phyloP scores from a whole-genome alignment of 441 rosid genomes.

The Jatropha podagrica region DNA sequence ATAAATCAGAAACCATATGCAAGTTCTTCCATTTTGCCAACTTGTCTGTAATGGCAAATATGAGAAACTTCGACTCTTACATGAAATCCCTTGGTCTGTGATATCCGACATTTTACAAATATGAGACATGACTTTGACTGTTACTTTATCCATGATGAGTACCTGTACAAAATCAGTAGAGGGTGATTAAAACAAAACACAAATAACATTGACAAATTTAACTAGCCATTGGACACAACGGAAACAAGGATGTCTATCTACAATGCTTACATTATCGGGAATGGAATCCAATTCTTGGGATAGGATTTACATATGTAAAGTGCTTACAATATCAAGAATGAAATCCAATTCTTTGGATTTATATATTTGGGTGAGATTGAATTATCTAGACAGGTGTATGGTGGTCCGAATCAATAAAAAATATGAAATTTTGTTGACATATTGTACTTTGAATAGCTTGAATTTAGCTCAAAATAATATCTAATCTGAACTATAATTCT shows the following conservation, averaged over 20 bases:
- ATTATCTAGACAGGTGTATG: too few species aligned
- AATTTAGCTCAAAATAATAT: too few species aligned
- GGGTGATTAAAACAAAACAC: neutral
- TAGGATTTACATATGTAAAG: too few species aligned
- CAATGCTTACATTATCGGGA: too few species aligned
- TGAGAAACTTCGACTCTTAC: conserved; percentile 42
- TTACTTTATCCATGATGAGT: conserved; percentile 92
- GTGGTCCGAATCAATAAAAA: too few species aligned
- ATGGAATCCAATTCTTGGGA: too few species aligned
- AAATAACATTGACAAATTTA: neutral
- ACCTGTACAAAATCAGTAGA: conserved; percentile 45
- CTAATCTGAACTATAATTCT: too few species aligned
- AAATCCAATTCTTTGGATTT: too few species aligned
- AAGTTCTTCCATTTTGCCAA: neutral
- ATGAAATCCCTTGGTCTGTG: conserved; percentile 91
- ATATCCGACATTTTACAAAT: conserved; percentile 96
- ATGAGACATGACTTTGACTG: conserved; percentile 88
- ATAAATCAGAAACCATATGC: neutral
- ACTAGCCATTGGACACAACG: neutral
- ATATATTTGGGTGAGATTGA: too few species aligned
- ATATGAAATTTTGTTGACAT: too few species aligned
- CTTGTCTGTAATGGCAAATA: neutral
- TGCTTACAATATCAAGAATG: too few species aligned
- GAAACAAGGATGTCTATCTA: neutral
- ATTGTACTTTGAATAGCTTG: too few species aligned